Conservation (phyloP, 768 basidiomycete genomes). For the Myochromella boudieri region DNA sequence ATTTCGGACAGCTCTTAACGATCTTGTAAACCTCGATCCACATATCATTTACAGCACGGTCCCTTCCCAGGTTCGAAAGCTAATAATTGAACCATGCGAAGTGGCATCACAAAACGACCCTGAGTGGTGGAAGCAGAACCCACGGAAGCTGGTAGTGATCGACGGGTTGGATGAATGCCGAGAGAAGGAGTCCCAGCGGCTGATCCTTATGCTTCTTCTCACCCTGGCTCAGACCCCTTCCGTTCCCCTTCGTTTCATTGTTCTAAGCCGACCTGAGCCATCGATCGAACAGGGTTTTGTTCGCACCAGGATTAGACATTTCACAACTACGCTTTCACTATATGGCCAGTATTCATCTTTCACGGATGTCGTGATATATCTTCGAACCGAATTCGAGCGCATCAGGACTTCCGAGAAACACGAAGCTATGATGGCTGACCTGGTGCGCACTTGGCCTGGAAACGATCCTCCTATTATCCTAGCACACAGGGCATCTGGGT, state of each 20-base stretch:
- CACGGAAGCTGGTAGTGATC: constrained; percentile 1
- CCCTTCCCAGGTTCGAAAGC: not conserved
- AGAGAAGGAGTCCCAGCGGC: not conserved
- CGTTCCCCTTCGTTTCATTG: constrained; percentile 2
- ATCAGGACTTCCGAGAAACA: not conserved
- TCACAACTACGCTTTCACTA: not conserved
- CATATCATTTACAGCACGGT: not conserved
- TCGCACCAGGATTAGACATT: no score
- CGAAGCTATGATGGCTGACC: not conserved
- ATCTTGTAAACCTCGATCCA: not conserved
- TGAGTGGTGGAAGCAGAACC: not conserved
- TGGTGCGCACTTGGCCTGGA: no score
- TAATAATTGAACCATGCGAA: constrained; percentile 1
- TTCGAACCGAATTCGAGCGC: not conserved
- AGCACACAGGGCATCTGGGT: not conserved
- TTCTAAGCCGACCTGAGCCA: constrained; percentile 2
- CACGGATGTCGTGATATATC: not conserved
- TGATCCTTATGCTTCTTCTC: not conserved
- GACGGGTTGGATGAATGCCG: no score
- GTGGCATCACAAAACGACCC: not conserved
- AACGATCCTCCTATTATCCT: not conserved
- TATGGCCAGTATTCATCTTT: not conserved
- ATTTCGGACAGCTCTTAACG: not conserved
- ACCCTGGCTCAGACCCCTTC: not conserved
- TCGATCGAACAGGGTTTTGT: not conserved